Conservation (phyloP, 805 yeast species). For the Ogataea haglerorum region DNA sequence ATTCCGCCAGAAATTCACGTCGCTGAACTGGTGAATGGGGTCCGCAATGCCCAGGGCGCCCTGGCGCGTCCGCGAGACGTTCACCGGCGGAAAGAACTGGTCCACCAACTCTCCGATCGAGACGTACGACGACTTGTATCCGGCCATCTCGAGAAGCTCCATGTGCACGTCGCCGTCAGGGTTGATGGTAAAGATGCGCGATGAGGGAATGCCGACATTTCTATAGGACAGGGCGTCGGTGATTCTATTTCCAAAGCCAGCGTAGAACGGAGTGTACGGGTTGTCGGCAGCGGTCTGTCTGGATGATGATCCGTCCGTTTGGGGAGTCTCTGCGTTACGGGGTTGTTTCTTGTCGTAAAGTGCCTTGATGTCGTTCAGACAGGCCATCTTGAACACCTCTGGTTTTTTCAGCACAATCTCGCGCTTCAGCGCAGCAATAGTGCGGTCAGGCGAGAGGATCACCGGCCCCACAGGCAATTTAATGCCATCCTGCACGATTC, state of each 20-base stretch:
- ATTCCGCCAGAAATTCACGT: slow-evolving; percentile 89
- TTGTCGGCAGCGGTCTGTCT: not conserved
- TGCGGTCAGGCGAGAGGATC: slow-evolving; percentile 89
- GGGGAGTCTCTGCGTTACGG: no score
- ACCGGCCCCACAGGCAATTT: slow-evolving; percentile 89
- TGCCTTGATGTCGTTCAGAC: slow-evolving; percentile 78
- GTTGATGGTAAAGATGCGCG: slow-evolving; percentile 91
- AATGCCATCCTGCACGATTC: slow-evolving; percentile 73
- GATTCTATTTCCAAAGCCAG: slow-evolving; percentile 95
- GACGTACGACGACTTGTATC: slow-evolving; percentile 83
- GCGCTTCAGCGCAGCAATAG: slow-evolving; percentile 89
- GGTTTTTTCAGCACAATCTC: slow-evolving; percentile 94
- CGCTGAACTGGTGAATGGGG: slow-evolving; percentile 67
- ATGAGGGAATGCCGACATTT: slow-evolving; percentile 89
- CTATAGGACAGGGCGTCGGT: slow-evolving; percentile 95
- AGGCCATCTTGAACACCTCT: slow-evolving; percentile 98
- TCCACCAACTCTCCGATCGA: slow-evolving; percentile 92
- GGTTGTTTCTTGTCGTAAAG: slow-evolving; percentile 42
- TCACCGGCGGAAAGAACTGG: slow-evolving; percentile 92
- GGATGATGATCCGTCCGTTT: not conserved
- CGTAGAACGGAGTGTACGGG: slow-evolving; percentile 77
- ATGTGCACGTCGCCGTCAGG: slow-evolving; percentile 96
- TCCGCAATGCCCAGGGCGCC: slow-evolving; percentile 24
- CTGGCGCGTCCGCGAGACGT: slow-evolving; percentile 13
- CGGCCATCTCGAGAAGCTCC: slow-evolving; percentile 93